Evolutionary conservation across 371 early-diverging fungal species (phyloP).

Genomic region (Mortierella sp.): DNA sequence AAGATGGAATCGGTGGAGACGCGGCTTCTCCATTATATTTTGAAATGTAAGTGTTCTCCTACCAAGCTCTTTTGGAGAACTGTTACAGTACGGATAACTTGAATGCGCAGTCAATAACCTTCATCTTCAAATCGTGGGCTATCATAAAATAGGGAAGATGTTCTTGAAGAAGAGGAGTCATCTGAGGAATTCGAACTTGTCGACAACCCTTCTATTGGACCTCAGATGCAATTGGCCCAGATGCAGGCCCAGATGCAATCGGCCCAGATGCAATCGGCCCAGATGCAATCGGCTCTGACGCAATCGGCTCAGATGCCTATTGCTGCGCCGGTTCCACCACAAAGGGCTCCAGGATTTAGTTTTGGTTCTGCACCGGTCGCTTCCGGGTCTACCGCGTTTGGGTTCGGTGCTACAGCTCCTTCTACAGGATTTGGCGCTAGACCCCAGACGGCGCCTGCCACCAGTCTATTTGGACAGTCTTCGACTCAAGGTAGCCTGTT

Average conservation of each 20-base stretch:
- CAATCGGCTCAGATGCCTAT: no score
- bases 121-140: neutral
- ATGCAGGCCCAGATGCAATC: no score
- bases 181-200: conserved; percentile 9
- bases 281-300: no score
- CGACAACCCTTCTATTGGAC: neutral
- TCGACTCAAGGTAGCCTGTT: neutral
- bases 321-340: neutral
- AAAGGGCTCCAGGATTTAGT: no score
- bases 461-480: neutral
- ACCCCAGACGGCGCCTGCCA: neutral
- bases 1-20: neutral
- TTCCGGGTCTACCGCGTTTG: neutral
- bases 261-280: no score
- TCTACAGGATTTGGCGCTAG: neutral
- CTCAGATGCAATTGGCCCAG: no score
- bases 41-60: no score
- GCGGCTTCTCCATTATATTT: no score
- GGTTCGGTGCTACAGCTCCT: conserved; percentile 2
- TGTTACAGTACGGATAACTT: no score
- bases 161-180: neutral
- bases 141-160: no score
- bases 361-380: neutral
- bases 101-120: no score
- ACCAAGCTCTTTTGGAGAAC: no score